Base-by-base conservation (phyloP, 495 filamentous ascomycete species). In the Aspergillus bertholletiae region DNA sequence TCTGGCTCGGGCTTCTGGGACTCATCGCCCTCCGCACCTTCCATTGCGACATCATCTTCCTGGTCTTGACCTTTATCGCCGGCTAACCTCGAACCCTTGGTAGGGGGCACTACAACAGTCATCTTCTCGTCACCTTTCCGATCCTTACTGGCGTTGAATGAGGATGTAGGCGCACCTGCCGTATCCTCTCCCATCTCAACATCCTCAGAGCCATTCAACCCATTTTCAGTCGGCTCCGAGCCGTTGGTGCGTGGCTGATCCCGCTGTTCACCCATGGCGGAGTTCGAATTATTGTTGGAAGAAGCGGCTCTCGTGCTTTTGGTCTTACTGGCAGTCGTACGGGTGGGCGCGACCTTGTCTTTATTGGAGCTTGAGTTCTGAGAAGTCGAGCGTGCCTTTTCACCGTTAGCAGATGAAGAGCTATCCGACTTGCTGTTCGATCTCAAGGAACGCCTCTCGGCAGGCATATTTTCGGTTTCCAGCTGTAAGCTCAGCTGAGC, bases 31-130 rank as follows among this genome's bases (percentile, higher is more conserved):
- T 85, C 87, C 20, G 68, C 67, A 65, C 81, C 81, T 51, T 84
- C 84, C 89, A 93, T 93, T 50, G 76, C 75, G 52, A 89, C 79
- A 68, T 92, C 89, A 28, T 84, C 87, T 64, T 90, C 87, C 56
- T 80, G 74, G 59, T 88, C 86, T 65, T 81, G 56, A 66, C 68
- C 60, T 47, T 65, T 54, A 69, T 81, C 73, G 73, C 80, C 67
- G 76, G 76, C 82, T 59, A 83, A 75, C 75, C 84, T 89, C 64
- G 80, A 78, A 67, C 79, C 74, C 74, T 90, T 92, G 57, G 86
- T 83, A 54, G 87, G 88, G 54, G 88, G 88, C 49, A 92, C 87
- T 69, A 91, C 88, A 62, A 92, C 87, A 51, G 88, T 92, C 87
- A 92, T 92, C 76, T 88, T 81, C 67, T 85, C 83, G 71, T 90